Evolutionary conservation across 495 filamentous ascomycete species (phyloP), one percentile per base, ranked within the genome.

Genomic region (Lophiostoma macrostomum): DNA sequence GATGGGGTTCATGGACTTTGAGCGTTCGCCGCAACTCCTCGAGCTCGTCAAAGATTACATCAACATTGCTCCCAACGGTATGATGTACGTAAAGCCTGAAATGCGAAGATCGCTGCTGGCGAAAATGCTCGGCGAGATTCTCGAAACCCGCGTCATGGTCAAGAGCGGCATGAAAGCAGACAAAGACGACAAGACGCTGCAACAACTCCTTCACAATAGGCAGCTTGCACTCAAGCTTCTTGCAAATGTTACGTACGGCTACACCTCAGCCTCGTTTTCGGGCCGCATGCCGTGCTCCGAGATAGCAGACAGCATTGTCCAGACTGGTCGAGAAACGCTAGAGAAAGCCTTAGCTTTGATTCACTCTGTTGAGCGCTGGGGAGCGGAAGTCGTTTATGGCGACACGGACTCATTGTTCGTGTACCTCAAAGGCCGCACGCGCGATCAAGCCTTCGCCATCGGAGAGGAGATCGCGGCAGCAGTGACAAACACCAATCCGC

Each of bases 351-450:
- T 96, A 55, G 87, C 87, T 2, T 76, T 91, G 38, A 97, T 98
- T 20, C 91, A 98, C 65, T 89, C 86, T 3, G 80, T 90, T 6
- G 79, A 84, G 37, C 76, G 80, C 34, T 97, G 94, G 94, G 85
- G 82, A 31, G 93, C 93, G 7, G 91, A 97, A 67, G 91, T 98
- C 1, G 94, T 98, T 2, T 98, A 98, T 66, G 93, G 93, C 53
- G 93, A 98, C 69, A 98, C 93, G 0, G 93, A 98, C 73, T 94
- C 87, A 66, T 71, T 98, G n/a, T 98, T 98, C 67, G 76, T 98
- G 36, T 83, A 91, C 59, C 80, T 98, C 27, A 88, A 87, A 63
- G 91, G 91, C 11, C 85, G 88, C 41, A 91, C 86, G 0, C 81
- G 83, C 32, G 86, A 87, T 18, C 81, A 96, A 68, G 93, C 93